A percentile compares a stretch with the other conserved stretches of the same genome.
These are phyloP conservation scores for Grosmannia clavigera DNA, from an alignment of 2,329 filamentous ascomycete genomes.

Conservation along the genomic window DNA sequence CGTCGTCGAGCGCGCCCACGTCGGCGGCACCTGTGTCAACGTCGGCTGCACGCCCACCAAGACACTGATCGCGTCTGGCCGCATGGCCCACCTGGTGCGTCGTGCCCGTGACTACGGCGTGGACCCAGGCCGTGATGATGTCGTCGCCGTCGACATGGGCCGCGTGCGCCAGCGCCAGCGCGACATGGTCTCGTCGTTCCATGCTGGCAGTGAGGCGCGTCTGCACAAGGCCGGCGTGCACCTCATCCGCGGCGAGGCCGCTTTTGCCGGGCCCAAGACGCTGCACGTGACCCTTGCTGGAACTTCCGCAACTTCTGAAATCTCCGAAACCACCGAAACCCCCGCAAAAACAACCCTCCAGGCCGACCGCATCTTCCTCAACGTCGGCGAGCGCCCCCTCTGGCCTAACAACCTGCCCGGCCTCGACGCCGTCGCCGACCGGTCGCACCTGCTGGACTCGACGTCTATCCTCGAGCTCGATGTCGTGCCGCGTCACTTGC, in stretches of 20 bases:
- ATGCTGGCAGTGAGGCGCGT: background rate
- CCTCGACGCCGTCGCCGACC: background rate
- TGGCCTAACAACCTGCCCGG: background rate
- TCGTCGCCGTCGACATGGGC: background rate
- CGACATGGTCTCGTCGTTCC: background rate
- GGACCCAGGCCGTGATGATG: background rate
- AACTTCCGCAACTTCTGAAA: too few species aligned
- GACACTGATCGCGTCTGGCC: background rate
- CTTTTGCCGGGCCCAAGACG: background rate
- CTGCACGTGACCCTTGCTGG: background rate
- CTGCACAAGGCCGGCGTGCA: background rate
- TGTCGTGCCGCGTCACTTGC: background rate
- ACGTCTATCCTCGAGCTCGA: background rate
- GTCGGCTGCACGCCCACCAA: background rate
- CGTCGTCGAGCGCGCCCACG: slow-evolving; percentile 17
- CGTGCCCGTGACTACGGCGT: background rate
- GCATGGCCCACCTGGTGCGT: background rate
- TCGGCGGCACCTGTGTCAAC: slow-evolving; percentile 43
- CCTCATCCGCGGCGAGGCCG: background rate
- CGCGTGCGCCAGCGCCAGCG: background rate
- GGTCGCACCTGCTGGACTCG: background rate
- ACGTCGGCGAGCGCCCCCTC: background rate
- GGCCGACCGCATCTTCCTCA: background rate
- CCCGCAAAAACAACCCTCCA: background rate
- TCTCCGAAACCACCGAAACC: background rate